Conservation (phyloP, 495 filamentous ascomycete genomes). For the Aspergillus ostianus region DNA sequence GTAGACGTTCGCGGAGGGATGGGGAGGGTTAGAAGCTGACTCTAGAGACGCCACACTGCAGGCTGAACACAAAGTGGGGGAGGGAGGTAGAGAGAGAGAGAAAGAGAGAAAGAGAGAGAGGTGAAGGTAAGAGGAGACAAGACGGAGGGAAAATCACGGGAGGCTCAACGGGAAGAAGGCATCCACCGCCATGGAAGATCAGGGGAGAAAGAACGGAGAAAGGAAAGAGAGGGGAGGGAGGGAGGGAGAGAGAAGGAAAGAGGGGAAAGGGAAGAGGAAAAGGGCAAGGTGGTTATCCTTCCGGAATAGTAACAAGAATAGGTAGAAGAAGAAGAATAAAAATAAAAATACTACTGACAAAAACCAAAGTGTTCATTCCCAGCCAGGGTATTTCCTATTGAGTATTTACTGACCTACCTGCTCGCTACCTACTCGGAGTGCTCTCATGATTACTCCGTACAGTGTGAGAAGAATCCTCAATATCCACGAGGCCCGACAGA, state of each 20-base stretch:
- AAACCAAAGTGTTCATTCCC: too few species aligned
- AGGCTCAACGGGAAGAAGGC: background rate
- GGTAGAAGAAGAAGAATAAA: background rate
- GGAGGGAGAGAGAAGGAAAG: background rate
- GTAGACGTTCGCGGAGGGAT: background rate
- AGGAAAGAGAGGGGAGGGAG: slow-evolving; percentile 1
- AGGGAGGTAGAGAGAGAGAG: background rate
- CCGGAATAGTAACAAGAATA: too few species aligned
- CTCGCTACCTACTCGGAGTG: background rate
- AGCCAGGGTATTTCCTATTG: too few species aligned
- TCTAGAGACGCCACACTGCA: slow-evolving; percentile 15
- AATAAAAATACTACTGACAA: too few species aligned
- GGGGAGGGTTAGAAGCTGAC: slow-evolving; percentile 17
- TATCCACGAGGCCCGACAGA: slow-evolving; percentile 21
- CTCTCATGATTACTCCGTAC: too few species aligned
- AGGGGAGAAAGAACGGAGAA: background rate
- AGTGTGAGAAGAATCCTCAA: too few species aligned
- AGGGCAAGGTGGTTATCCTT: too few species aligned
- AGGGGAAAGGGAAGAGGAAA: background rate
- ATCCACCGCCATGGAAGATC: background rate
- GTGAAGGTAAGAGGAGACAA: background rate
- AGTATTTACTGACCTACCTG: too few species aligned
- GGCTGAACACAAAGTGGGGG: slow-evolving; percentile 18
- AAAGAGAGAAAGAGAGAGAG: background rate
- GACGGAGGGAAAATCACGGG: background rate